Base-by-base conservation (phyloP, 1,284 basidiomycete genomes). In the Phlebopus sp. region DNA sequence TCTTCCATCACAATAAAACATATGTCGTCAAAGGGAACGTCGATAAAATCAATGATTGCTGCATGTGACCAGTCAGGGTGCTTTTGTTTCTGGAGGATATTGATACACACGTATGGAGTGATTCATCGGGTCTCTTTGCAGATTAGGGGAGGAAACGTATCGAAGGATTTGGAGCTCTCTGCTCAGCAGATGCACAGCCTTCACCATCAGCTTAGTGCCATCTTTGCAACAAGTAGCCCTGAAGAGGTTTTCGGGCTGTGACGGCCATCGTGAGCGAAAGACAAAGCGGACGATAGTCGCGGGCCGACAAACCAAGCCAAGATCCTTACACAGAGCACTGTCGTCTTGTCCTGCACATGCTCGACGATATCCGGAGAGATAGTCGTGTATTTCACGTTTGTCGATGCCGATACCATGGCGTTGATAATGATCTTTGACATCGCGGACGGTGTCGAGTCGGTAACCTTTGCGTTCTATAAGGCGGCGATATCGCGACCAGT, bases 1-100 rank as follows among this genome's bases (percentile, higher is more conserved):
- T 86, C 80, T 60, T 87, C 86, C 84, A 87, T 87, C 34, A 88
- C 78, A 47, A 89, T 81, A 56, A 89, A 82, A 7, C 71, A 80
- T 30, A 84, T 59, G 42, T 70, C 62, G 45, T 84, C 79, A n/a
- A 69, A 59, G 1, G 68, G 63, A 18, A 78, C 68, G 53, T 79
- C 75, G 43, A 88, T 75, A 23, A 85, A 60, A 57, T 83, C 82
- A 27, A 85, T 63, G 14, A 88, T 71, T 39, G 86, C 85, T 88
- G 56, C 9, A 41, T 15, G 47, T 21, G 44, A 37, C 9, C 42
- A 13, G 44, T 55, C 7, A 55, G 32, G 42, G 37, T 36, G 8
- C 27, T 42, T 21, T 15, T n/a, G 34, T 18, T 51, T 11, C 37
- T 37, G 15, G 30, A 17, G 17, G 46, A 23, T 30, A 42, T 37